These are phyloP conservation scores for Tolypocladium tropicale DNA, from an alignment of 2,329 filamentous ascomycete genomes.

Conservation along the genomic window DNA sequence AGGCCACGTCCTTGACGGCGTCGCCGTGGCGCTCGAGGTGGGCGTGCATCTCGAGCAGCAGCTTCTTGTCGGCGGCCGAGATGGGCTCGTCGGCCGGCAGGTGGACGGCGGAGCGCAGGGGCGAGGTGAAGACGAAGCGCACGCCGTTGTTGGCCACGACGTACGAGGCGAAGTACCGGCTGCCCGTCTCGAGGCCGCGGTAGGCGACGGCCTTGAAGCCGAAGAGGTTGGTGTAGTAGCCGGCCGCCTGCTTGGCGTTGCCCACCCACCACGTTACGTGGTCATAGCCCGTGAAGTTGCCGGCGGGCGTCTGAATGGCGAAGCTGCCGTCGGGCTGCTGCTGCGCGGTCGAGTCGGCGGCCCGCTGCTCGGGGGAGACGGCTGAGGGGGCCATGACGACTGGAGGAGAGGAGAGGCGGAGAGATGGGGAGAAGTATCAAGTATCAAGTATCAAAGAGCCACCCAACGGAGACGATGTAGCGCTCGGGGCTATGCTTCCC, in stretches of 20 bases:
- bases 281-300: slow-evolving; percentile 73
- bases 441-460: background rate
- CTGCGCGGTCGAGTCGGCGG: slow-evolving; percentile 27
- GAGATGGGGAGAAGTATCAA: background rate
- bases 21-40: slow-evolving; percentile 86
- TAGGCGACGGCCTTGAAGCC: slow-evolving; percentile 79
- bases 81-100: slow-evolving; percentile 51
- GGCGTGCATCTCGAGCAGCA: slow-evolving; percentile 65
- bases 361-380: slow-evolving; percentile 36
- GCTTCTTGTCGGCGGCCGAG: slow-evolving; percentile 48
- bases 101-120: slow-evolving; percentile 52
- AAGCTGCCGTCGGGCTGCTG: slow-evolving; percentile 39
- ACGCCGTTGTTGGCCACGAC: slow-evolving; percentile 69
- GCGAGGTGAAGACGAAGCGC: slow-evolving; percentile 76
- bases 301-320: slow-evolving; percentile 37
- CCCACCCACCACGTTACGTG: slow-evolving; percentile 94
- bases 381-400: slow-evolving; percentile 34
- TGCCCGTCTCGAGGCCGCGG: slow-evolving; percentile 79
- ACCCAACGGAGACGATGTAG: background rate
- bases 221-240: slow-evolving; percentile 80
- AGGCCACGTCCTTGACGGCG: slow-evolving; percentile 89
- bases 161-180: slow-evolving; percentile 70
- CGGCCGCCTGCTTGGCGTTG: slow-evolving; percentile 90
- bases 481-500: background rate
- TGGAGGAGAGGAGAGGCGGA: background rate